Evolutionary conservation across 2,329 filamentous ascomycete genomes (phyloP).

Genomic region (Stemphylium lycopersici): DNA sequence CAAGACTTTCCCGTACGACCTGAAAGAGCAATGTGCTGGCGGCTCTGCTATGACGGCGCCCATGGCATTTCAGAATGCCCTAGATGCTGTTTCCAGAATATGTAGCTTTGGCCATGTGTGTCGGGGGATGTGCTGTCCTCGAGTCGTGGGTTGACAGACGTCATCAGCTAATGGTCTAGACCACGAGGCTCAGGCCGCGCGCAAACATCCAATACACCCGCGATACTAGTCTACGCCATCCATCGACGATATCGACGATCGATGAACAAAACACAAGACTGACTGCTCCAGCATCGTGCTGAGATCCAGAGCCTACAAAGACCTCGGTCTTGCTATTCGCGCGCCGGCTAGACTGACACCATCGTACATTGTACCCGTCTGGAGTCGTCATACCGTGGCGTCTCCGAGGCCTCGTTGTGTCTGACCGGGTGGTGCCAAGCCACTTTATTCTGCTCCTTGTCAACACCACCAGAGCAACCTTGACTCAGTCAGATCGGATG

Average conservation of each 20-base stretch:
- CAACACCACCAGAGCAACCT: no score
- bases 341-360: no score
- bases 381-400: no score
- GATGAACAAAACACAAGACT: no score
- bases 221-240: background rate
- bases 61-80: constrained; percentile 11
- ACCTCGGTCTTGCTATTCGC: no score
- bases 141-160: background rate
- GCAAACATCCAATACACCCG: background rate
- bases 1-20: background rate
- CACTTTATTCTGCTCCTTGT: no score
- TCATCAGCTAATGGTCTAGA: constrained; percentile 6
- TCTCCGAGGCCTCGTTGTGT: no score
- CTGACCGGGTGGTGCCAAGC: no score
- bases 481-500: no score
- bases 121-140: background rate
- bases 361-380: no score
- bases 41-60: constrained; percentile 3
- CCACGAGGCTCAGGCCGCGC: background rate
- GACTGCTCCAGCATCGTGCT: no score
- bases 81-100: background rate
- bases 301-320: no score
- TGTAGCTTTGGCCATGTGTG: background rate
- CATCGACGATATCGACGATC: background rate
- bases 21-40: background rate